Evolutionary conservation across 139 green algal species (phyloP).

Genomic region (Closterium sp.): DNA sequence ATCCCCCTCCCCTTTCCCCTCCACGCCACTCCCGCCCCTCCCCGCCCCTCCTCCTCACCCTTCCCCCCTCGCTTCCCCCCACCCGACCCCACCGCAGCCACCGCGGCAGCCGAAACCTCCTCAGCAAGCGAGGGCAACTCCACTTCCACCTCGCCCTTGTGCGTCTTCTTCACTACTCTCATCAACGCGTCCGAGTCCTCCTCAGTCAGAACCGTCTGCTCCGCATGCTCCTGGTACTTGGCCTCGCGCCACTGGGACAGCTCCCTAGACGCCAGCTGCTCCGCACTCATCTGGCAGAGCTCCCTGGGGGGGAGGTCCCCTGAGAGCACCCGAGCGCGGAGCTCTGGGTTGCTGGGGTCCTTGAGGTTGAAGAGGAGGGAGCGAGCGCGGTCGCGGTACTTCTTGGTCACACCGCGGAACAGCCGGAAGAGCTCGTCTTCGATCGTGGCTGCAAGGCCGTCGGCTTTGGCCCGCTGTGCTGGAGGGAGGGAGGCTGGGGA

Average conservation of each 20-base stretch:
- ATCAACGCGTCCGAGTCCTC: not conserved
- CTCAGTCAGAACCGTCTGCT: constrained; percentile 9
- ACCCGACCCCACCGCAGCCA: not conserved
- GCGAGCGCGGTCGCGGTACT: constrained; percentile 23
- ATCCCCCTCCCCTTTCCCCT: not conserved
- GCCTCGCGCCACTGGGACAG: constrained; percentile 24
- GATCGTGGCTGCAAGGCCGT: constrained; percentile 7
- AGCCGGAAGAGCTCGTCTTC: constrained; percentile 7
- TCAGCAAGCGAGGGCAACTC: not conserved
- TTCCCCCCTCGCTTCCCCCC: not conserved
- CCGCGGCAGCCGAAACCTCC: not conserved
- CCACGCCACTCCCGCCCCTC: not conserved
- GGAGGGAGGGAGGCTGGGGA: not conserved
- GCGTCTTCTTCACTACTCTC: constrained; percentile 39
- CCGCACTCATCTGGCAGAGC: constrained; percentile 26
- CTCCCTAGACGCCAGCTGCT: constrained; percentile 33
- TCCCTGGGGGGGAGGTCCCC: constrained; percentile 18
- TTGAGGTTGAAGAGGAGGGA: constrained; percentile 47
- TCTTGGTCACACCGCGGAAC: constrained; percentile 15
- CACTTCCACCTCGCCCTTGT: constrained; percentile 44
- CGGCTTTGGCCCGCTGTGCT: not conserved
- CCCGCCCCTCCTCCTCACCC: not conserved
- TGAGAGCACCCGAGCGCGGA: constrained; percentile 16
- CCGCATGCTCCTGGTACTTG: not conserved
- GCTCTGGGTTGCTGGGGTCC: constrained; percentile 33